Evolutionary conservation across 306 rosid genomes (phyloP).

Genomic region (Styphnolobium japonicum): DNA sequence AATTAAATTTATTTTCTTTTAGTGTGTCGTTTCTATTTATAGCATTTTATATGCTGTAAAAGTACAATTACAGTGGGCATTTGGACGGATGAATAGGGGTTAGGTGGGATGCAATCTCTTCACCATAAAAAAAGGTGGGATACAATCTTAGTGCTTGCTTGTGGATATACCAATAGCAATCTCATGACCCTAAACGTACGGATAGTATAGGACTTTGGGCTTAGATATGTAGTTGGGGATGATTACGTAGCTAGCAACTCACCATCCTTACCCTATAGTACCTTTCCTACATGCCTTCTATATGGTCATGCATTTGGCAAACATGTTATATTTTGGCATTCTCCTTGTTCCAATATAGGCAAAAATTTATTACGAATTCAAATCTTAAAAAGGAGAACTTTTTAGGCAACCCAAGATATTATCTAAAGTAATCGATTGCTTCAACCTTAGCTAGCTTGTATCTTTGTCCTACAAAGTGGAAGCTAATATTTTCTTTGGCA

Average conservation of each 20-base stretch:
- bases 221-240: neutral
- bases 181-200: neutral
- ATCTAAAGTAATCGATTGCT: neutral
- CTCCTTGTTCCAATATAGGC: neutral
- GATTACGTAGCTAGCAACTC: neutral
- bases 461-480: too few relatives aligned
- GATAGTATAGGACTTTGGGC: neutral
- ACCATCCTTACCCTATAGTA: too few relatives aligned
- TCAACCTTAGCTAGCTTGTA: too few relatives aligned
- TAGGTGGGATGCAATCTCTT: conserved; percentile 5
- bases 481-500: too few relatives aligned
- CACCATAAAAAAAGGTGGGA: too few relatives aligned
- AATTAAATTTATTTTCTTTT: neutral
- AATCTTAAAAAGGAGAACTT: neutral
- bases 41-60: neutral
- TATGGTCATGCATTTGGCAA: too few relatives aligned
- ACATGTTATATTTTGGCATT: neutral
- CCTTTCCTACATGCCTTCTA: too few relatives aligned
- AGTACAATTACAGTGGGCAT: neutral
- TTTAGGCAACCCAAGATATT: too few relatives aligned
- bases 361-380: neutral
- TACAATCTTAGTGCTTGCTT: neutral
- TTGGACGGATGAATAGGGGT: neutral
- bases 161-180: neutral
- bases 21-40: neutral